Base-by-base conservation (phyloP, 225 moss, liverwort and hornwort genomes). In the Thuidium tamariscinum region DNA sequence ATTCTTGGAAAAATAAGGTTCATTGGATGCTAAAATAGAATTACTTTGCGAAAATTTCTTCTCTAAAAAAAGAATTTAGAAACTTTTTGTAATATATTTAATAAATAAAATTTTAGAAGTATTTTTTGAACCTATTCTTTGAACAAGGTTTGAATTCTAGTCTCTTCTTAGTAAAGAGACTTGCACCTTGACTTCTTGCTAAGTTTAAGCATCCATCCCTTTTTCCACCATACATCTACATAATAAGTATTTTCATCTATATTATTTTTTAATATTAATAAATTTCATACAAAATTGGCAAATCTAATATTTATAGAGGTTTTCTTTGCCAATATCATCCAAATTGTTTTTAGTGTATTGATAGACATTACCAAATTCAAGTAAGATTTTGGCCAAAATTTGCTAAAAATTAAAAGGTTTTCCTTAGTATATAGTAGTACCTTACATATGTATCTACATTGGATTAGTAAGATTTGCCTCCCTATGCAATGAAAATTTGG, bases 201-300 rank as follows among this genome's bases (percentile, higher is more conserved):
- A 1, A 2, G 2, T 69, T 0, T 7, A 0, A 69, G 14, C 41
- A 25, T 23, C 14, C 25, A 41, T 8, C 13, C 2, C 4, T 41
- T 69, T 69, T 22, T 10, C 14, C 0, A 41, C 39, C 20, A 69
- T 39, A 7, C 8, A 69, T 69, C 39, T 1, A 39, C 7, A 0
- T 69, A 0, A 4, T 8, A 25, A 69, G 2, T 69, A 41, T 4
- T 14, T 69, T 69, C 2, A 69, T 41, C 13, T 23, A 13, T 7
- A 39, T 0, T 13, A 21, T 21, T 5, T 23, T 13, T 15, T 69
- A 41, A 69, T 37, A 13, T 41, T 68, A 68, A 1, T 39, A 23
- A 23, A 68, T 2, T 23, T 39, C 4, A 68, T 69, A 23, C 8
- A 14, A 69, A 25, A 14, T 41, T 22, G 25, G 8, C 7, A 41